A percentile compares a stretch with the other conserved stretches of the same genome.
Evolutionary conservation across 495 filamentous ascomycete genomes (phyloP).

Genomic region (Immersiella caudata): DNA sequence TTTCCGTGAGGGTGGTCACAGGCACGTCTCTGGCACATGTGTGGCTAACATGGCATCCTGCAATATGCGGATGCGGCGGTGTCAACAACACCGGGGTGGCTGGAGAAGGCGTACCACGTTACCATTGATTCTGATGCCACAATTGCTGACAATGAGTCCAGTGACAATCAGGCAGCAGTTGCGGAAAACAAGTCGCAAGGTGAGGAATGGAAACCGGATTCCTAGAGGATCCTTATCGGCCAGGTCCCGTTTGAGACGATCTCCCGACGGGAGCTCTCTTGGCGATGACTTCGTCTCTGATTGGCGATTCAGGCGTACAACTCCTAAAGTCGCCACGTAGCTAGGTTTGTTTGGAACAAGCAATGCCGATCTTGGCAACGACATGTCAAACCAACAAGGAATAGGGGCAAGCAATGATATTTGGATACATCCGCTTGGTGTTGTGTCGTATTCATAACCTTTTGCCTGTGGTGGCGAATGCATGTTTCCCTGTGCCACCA

Average conservation of each 20-base stretch:
- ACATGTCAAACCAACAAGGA: too few species aligned
- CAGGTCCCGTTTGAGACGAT: background rate
- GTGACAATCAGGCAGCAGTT: background rate
- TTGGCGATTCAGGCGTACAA: too few species aligned
- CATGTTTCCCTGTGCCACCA: background rate
- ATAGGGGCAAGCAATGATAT: too few species aligned
- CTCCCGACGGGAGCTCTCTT: background rate
- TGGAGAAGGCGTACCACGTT: background rate
- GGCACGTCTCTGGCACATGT: background rate
- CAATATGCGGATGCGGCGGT: background rate
- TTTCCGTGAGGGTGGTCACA: background rate
- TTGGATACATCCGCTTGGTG: too few species aligned
- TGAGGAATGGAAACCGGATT: background rate
- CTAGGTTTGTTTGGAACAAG: too few species aligned
- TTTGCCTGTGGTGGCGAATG: background rate
- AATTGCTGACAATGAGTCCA: background rate
- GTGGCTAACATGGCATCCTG: background rate
- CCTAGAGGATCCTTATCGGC: background rate
- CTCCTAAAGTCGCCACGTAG: too few species aligned
- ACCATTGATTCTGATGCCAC: background rate
- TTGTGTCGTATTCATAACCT: background rate
- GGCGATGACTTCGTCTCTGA: background rate
- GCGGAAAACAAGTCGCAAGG: background rate
- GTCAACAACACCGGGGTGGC: background rate
- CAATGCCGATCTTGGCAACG: too few species aligned